Base-by-base conservation (phyloP, 495 filamentous ascomycete species). In the Penicillium egyptiacum region DNA sequence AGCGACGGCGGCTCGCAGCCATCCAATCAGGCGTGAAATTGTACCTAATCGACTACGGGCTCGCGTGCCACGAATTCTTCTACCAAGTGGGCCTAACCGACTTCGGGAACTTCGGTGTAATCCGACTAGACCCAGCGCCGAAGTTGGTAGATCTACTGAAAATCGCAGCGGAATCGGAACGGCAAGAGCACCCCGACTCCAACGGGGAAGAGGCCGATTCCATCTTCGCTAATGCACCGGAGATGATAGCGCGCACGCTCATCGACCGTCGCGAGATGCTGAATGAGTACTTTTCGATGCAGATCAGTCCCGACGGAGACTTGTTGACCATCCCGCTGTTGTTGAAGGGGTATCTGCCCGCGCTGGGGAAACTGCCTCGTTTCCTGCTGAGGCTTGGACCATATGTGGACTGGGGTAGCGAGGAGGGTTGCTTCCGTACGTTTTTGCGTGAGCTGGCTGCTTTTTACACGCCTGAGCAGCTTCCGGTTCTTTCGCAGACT, bases 1-100 rank as follows among this genome's bases (percentile, higher is more conserved):
- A 92, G 63, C 82, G 80, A 48, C 86, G 89, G 39, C 90, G 95
- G 22, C 84, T 99, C 22, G 92, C 86, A 39, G 92, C 94, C 31
- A 89, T 99, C 33, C 95, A 99, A 77, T 84, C 88, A 23, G 94
- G 95, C 17, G 89, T 98, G 2, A 95, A 93, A 67, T 81, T 99
- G 45, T 96, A 87, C 70, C 85, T 98, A 17, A 83, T 99, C 55
- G 95, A 99, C 75, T 99, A 98, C 68, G 94, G 91, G 16, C 86
- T 91, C 64, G 77, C 91, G 14, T 88, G 85, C 70, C 87, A 84
- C 55, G 95, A 98, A 65, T 92, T 93, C 73, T 96, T 99, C 75
- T 98, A 99, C 75, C 95, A 99, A 72, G 76, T 98, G 44, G 95
- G 92, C 2, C 82, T 99, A 42, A 96, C 94, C 0, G 91, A 98